Evolutionary conservation across 345 rosid species (phyloP).

Genomic region (Isatis tinctoria): DNA sequence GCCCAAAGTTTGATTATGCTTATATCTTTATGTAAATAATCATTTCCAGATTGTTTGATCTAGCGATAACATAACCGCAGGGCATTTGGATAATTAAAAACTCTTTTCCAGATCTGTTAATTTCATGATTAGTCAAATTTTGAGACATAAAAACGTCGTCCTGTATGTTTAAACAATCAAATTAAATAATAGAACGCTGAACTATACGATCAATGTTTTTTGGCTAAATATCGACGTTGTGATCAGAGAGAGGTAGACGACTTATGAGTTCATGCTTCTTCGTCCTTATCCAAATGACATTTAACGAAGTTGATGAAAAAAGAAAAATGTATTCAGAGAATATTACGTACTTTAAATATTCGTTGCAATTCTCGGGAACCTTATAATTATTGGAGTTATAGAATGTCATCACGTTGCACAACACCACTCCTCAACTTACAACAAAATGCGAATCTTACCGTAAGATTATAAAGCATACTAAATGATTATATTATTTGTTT

Average conservation of each 20-base stretch:
- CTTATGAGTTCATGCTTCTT: slow-evolving; percentile 13
- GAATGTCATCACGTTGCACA: slow-evolving; percentile 28
- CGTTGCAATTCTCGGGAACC: slow-evolving; percentile 22
- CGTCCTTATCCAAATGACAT: slow-evolving; percentile 21
- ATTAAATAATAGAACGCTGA: not conserved
- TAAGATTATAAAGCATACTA: not conserved
- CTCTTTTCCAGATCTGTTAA: not conserved
- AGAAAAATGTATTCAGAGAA: not conserved
- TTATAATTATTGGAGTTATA: slow-evolving; percentile 8
- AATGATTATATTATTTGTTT: slow-evolving; percentile 1
- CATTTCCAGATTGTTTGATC: not conserved
- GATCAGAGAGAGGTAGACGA: slow-evolving; percentile 9
- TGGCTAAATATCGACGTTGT: not conserved
- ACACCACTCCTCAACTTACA: slow-evolving; percentile 15
- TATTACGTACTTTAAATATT: not conserved
- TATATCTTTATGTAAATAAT: not conserved
- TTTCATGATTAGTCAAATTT: not conserved
- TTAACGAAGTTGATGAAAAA: slow-evolving; percentile 2
- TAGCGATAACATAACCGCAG: not conserved
- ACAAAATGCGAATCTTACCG: slow-evolving; percentile 18
- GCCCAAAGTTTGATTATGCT: not conserved
- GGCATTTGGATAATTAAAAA: not conserved
- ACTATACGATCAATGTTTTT: not conserved
- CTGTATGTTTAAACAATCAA: not conserved
- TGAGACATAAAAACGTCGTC: no score